Evolutionary conservation across 192 early-diverging fungal genomes (phyloP), one percentile per base, ranked within the genome.

Genomic region (Entomortierella beljakovae): DNA sequence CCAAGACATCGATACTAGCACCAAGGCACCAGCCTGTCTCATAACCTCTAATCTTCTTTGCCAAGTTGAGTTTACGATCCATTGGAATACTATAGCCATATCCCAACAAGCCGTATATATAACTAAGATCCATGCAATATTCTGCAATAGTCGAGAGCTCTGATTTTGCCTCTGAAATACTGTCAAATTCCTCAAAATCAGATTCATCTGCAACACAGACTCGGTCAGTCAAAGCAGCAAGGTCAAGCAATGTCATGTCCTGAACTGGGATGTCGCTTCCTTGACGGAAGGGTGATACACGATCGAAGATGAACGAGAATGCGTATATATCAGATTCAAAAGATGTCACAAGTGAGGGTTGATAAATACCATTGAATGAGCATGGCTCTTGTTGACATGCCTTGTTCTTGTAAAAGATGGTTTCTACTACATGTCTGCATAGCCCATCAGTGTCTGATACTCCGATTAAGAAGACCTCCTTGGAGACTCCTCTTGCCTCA

Each of bases 1-100:
- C 93, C 13, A 97, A 80, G 55, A 98, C 84, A 28, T 93, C 88
- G 58, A 99, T 92, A 25, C 96, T 90, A 25, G 96, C 96, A 31
- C 97, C 97, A 43, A 99, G 83, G 79, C 94, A 95, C 98, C 98
- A 99, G 15, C 98, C 98, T 20, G 95, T 97, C 75, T 99, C 96
- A 40, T 94, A 90, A 28, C 89, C 93, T 34, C 91, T 87, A 58
- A 99, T 96, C 87, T 98, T 97, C 77, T 97, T 94, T 6, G 95
- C 91, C 26, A 93, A 91, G 54, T 92, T 90, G 7, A 99, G 80
- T 9, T 84, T 76, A 20, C 94, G 84, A 18, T 87, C 81, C 23
- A 84, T 81, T 6, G 89, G 85, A 59, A 99, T 88, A 31, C 92
- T 92, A 50, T 98, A 97, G 0, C 98, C 98, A 66, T 88, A 86